These are phyloP conservation scores for Globisporangium orthogonon DNA, from an alignment of 352 stramenopile species.

Conservation along the genomic window DNA sequence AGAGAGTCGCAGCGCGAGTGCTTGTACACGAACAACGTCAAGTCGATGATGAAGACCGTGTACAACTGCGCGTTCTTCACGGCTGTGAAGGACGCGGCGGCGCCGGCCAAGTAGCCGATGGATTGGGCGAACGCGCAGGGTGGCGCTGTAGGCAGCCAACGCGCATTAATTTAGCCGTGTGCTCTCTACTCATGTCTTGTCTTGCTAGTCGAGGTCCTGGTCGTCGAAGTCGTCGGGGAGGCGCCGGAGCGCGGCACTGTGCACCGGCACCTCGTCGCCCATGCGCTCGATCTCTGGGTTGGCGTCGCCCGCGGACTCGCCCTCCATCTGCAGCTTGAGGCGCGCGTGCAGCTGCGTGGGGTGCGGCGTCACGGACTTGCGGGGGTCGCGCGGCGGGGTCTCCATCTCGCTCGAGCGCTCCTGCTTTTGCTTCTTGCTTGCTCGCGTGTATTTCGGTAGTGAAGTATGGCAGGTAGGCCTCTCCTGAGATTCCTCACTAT, in stretches of 20 bases:
- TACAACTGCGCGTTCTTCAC: conserved; percentile 85
- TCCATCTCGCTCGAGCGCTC: conserved; percentile 30
- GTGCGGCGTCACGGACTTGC: conserved; percentile 22
- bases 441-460: not conserved
- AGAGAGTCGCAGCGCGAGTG: conserved; percentile 77
- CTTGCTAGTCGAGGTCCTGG: conserved; percentile 49
- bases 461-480: not conserved
- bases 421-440: not conserved
- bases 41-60: conserved; percentile 85
- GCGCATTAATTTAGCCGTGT: conserved; percentile 2
- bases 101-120: conserved; percentile 1
- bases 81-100: conserved; percentile 58
- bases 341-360: conserved; percentile 60
- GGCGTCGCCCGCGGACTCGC: conserved; percentile 48
- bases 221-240: conserved; percentile 76
- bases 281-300: conserved; percentile 51
- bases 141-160: not conserved
- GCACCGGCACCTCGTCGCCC: conserved; percentile 58
- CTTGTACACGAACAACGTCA: conserved; percentile 82
- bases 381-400: conserved; percentile 54
- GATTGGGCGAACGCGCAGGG: too few relatives aligned
- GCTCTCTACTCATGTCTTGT: not conserved
- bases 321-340: conserved; percentile 72
- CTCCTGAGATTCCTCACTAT: not conserved
- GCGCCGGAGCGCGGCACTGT: conserved; percentile 41